A percentile compares a stretch with the other conserved stretches of the same genome.
Conservation (phyloP, 768 basidiomycete genomes). For the Pholiota microspora region DNA sequence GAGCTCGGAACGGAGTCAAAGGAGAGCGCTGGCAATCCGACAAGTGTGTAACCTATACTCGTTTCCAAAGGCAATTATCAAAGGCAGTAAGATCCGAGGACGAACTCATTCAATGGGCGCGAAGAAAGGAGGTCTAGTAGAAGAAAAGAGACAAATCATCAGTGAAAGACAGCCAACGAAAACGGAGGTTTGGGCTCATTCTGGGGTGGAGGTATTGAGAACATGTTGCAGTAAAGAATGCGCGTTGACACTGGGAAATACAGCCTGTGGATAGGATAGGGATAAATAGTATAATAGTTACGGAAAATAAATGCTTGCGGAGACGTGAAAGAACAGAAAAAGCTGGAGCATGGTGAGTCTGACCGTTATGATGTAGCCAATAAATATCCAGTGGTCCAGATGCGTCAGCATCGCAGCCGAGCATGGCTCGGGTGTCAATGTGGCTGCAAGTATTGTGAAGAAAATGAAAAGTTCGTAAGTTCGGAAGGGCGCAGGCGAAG, state of each 20-base stretch:
- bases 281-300: not conserved
- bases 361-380: not conserved
- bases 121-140: not conserved
- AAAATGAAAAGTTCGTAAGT: not conserved
- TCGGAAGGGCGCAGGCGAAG: not conserved
- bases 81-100: no score
- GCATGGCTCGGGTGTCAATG: not conserved
- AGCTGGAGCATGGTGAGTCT: not conserved
- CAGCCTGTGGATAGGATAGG: conserved; percentile 10
- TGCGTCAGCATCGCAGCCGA: not conserved
- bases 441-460: not conserved
- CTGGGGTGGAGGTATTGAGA: not conserved
- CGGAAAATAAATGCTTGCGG: not conserved
- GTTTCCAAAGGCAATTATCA: no score
- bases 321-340: not conserved
- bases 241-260: not conserved
- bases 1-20: no score
- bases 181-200: not conserved
- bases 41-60: no score
- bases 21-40: no score
- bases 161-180: not conserved
- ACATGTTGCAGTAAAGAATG: conserved; percentile 2
- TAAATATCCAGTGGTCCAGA: not conserved
- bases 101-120: no score
- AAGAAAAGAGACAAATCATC: not conserved